Evolutionary conservation across 140 eudicot genomes (phyloP).

Genomic region (Erigeron philadelphicus): DNA sequence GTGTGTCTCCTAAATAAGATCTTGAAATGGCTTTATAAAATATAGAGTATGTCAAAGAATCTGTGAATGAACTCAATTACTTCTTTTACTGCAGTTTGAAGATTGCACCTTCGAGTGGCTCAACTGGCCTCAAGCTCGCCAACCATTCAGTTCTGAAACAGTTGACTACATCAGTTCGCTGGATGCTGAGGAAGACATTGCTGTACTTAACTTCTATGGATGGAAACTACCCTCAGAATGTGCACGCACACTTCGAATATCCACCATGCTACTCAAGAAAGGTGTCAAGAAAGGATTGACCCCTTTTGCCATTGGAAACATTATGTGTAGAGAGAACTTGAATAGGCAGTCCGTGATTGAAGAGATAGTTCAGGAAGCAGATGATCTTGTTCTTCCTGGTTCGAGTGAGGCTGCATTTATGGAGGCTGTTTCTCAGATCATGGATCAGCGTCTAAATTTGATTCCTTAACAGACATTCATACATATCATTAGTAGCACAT

Average conservation of each 20-base stretch:
- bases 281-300: constrained; percentile 65
- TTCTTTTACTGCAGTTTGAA: constrained; percentile 53
- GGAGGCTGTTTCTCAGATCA: constrained; percentile 53
- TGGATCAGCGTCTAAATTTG: constrained; percentile 54
- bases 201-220: constrained; percentile 60
- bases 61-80: not conserved
- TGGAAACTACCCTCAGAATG: constrained; percentile 59
- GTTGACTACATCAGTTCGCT: constrained; percentile 54
- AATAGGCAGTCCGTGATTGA: constrained; percentile 58
- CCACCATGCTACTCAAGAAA: constrained; percentile 84
- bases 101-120: constrained; percentile 94
- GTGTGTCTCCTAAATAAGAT: too few species aligned
- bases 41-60: not conserved
- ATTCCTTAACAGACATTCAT: constrained; percentile 32
- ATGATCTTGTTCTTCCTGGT: constrained; percentile 58
- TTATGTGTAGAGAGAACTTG: constrained; percentile 74
- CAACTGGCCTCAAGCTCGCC: constrained; percentile 85
- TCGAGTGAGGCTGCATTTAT: constrained; percentile 64
- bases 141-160: constrained; percentile 57
- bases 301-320: constrained; percentile 62
- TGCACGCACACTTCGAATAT: constrained; percentile 61
- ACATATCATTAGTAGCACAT: constrained; percentile 5
- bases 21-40: not conserved
- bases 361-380: constrained; percentile 73
- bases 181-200: constrained; percentile 85